phyloP scores from a whole-genome alignment of 169 alveolate species.

The Cryptosporidium muris region DNA sequence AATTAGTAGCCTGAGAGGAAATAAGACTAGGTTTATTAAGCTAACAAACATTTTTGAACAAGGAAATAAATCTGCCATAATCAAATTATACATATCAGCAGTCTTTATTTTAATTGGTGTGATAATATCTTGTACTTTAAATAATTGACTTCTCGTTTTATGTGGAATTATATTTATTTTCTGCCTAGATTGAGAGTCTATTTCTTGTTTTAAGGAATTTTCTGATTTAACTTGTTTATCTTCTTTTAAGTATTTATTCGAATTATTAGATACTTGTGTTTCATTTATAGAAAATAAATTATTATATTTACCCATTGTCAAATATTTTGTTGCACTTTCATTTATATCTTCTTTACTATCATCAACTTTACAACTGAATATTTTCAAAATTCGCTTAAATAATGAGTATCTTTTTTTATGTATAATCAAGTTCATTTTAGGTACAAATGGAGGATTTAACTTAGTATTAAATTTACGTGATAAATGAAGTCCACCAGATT shows the following conservation, averaged over 20 bases:
- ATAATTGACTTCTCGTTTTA: too few relatives aligned
- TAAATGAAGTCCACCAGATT: slow-evolving; percentile 42
- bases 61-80: slow-evolving; percentile 69
- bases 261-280: neutral
- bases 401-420: neutral
- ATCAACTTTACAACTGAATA: neutral
- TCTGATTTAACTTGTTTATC: too few relatives aligned
- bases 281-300: neutral
- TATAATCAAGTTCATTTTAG: slow-evolving; percentile 16
- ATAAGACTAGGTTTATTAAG: slow-evolving; percentile 42
- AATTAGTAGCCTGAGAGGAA: slow-evolving; percentile 31
- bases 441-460: slow-evolving; percentile 20
- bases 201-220: too few relatives aligned
- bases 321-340: neutral
- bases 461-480: slow-evolving; percentile 25
- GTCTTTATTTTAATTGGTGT: slow-evolving; percentile 27
- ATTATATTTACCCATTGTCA: neutral
- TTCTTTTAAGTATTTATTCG: neutral
- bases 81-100: slow-evolving; percentile 44
- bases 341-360: neutral
- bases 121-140: too few relatives aligned
- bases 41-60: slow-evolving; percentile 46
- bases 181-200: too few relatives aligned
- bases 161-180: too few relatives aligned
- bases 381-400: neutral